Percentiles rank a stretch among this genome's conserved stretches.
These are phyloP conservation scores for Coprinopsis strossmayeri DNA, from an alignment of 768 basidiomycete genomes.

Conservation along the genomic window DNA sequence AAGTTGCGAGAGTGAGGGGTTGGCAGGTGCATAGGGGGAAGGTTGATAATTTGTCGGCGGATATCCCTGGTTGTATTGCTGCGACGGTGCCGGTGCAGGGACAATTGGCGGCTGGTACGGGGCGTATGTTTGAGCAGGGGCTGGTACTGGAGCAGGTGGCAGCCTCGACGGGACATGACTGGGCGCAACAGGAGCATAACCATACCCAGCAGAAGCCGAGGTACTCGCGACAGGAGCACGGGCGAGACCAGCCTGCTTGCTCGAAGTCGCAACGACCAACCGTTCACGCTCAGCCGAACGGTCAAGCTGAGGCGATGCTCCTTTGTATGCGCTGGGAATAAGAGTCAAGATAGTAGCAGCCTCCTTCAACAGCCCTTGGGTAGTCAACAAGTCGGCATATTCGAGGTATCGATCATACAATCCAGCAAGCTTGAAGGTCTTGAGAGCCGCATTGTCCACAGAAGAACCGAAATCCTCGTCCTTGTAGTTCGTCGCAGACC, in stretches of 20 bases:
- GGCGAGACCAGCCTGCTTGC: constrained; percentile 15
- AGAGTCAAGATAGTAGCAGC: constrained; percentile 74
- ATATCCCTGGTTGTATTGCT: too few relatives aligned
- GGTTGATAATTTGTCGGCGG: too few relatives aligned
- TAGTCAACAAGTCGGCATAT: constrained; percentile 87
- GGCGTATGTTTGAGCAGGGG: constrained; percentile 8
- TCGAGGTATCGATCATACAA: constrained; percentile 94
- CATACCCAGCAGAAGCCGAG: constrained; percentile 3
- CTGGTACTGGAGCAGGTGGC: constrained; percentile 5
- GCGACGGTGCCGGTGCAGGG: constrained; percentile 11
- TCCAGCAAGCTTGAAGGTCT: constrained; percentile 74
- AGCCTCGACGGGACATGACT: constrained; percentile 5
- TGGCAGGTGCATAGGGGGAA: too few relatives aligned
- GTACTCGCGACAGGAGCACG: constrained; percentile 10
- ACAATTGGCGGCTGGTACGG: constrained; percentile 10
- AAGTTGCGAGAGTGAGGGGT: constrained; percentile 15
- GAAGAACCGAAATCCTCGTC: constrained; percentile 59
- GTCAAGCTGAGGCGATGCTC: constrained; percentile 35
- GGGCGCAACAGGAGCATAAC: constrained; percentile 14
- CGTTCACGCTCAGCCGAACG: constrained; percentile 32
- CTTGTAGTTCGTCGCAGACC: constrained; percentile 73
- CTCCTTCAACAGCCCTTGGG: constrained; percentile 83
- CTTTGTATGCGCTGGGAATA: constrained; percentile 75
- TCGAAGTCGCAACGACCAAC: constrained; percentile 27
- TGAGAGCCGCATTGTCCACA: constrained; percentile 35